Evolutionary conservation across 257 asterid species (phyloP).

Genomic region (Solanum verrucosum): DNA sequence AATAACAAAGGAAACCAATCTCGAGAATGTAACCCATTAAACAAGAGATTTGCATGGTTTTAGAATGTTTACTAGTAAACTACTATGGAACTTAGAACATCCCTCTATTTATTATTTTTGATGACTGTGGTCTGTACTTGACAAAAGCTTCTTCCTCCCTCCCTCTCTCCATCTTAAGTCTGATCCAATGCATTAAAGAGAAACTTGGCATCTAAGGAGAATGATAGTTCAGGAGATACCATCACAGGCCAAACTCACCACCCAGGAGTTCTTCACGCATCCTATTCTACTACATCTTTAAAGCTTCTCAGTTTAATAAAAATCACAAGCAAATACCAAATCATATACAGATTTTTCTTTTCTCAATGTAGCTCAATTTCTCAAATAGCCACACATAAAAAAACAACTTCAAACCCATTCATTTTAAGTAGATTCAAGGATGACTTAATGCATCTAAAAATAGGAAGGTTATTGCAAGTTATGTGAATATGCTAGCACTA

Average conservation of each 20-base stretch:
- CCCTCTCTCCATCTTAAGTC: background rate
- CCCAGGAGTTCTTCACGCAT: background rate
- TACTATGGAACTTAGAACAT: background rate
- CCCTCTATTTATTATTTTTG: background rate
- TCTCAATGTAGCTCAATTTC: background rate
- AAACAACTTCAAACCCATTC: background rate
- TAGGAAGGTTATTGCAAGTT: background rate
- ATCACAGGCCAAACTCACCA: background rate
- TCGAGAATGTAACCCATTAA: too few relatives aligned
- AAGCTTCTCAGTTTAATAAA: background rate
- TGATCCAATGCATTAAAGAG: background rate
- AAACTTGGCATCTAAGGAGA: background rate
- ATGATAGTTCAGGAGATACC: background rate
- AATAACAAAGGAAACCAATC: background rate
- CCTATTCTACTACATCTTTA: background rate
- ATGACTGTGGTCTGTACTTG: background rate
- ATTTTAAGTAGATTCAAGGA: background rate
- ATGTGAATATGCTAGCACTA: background rate
- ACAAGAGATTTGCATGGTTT: background rate
- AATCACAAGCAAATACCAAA: background rate
- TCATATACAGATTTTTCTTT: background rate
- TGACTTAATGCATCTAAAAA: background rate
- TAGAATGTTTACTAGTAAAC: background rate
- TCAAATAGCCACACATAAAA: background rate
- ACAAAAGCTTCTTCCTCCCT: background rate